Conservation (phyloP, 2,329 filamentous ascomycete species). For the Emergomyces pasteurianus region DNA sequence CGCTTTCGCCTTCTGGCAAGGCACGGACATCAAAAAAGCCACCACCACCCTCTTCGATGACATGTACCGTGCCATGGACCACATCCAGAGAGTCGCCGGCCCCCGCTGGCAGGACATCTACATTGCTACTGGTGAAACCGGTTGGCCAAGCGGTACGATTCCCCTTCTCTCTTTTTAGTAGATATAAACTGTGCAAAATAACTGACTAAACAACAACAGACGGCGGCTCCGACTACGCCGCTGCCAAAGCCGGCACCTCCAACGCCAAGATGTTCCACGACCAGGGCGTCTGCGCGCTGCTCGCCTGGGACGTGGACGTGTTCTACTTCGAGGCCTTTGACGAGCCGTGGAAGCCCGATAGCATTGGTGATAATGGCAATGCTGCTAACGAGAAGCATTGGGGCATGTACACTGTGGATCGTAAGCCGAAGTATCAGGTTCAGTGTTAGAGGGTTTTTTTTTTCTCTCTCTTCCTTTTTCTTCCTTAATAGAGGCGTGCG, state of each 20-base stretch:
- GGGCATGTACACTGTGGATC: conserved; percentile 53
- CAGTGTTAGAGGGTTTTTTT: conserved; percentile 27
- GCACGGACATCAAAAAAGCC: conserved; percentile 44
- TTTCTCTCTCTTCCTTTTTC: not conserved
- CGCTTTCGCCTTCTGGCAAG: conserved; percentile 65
- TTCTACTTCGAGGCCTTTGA: conserved; percentile 67
- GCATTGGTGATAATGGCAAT: conserved; percentile 50
- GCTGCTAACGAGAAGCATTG: conserved; percentile 54
- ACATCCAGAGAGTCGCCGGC: conserved; percentile 49
- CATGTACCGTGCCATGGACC: conserved; percentile 50
- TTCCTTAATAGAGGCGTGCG: not conserved
- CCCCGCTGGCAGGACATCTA: conserved; percentile 42
- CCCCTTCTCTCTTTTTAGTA: not conserved
- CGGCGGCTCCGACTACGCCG: conserved; percentile 50
- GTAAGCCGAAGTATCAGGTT: conserved; percentile 45
- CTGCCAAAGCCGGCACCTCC: conserved; percentile 46
- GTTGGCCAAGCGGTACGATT: conserved; percentile 46
- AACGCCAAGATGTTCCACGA: conserved; percentile 52
- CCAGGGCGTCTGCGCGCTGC: conserved; percentile 50
- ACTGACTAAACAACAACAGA: conserved; percentile 11
- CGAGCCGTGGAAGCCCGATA: conserved; percentile 58
- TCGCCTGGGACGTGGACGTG: conserved; percentile 54
- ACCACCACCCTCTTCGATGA: conserved; percentile 55
- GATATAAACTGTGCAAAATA: not conserved
- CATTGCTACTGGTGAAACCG: conserved; percentile 59